A percentile compares a stretch with the other conserved stretches of the same genome.
Conservation (phyloP, 768 basidiomycete genomes). For the Auriscalpium microsporum region DNA sequence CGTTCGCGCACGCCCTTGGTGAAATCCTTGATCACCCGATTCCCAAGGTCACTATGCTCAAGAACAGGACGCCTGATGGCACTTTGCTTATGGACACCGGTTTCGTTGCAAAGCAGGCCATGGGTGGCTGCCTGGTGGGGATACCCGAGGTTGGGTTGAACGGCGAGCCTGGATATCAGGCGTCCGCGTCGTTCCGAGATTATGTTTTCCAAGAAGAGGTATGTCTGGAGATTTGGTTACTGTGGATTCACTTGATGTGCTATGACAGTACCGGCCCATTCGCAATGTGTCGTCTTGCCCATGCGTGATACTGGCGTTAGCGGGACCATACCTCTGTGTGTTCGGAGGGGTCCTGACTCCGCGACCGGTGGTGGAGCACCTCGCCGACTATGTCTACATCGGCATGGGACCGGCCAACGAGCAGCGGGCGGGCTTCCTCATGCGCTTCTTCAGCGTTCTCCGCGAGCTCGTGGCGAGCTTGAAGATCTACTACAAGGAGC, state of each 20-base stretch:
- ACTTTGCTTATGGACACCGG: neutral
- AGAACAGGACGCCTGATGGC: neutral
- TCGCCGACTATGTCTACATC: slow-evolving; percentile 9
- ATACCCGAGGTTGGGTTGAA: neutral
- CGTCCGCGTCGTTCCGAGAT: neutral
- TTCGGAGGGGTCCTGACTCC: slow-evolving; percentile 8
- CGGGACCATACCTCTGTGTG: slow-evolving; percentile 10
- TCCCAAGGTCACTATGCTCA: neutral
- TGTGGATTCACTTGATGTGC: neutral
- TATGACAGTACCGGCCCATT: neutral
- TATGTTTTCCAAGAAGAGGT: neutral
- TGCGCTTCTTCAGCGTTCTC: neutral
- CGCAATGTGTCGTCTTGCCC: slow-evolving; percentile 11
- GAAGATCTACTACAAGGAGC: neutral
- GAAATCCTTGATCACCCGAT: neutral
- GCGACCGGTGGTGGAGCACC: slow-evolving; percentile 4
- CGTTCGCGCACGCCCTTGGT: neutral
- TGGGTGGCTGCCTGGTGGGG: neutral
- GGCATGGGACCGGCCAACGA: neutral
- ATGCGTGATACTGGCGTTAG: slow-evolving; percentile 6
- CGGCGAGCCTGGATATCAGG: neutral
- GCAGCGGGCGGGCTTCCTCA: neutral
- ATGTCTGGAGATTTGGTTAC: neutral
- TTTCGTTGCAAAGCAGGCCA: neutral
- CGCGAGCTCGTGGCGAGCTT: neutral